phyloP scores from a whole-genome alignment of 2,329 filamentous ascomycete genomes.

The Curvularia hawaiiensis region DNA sequence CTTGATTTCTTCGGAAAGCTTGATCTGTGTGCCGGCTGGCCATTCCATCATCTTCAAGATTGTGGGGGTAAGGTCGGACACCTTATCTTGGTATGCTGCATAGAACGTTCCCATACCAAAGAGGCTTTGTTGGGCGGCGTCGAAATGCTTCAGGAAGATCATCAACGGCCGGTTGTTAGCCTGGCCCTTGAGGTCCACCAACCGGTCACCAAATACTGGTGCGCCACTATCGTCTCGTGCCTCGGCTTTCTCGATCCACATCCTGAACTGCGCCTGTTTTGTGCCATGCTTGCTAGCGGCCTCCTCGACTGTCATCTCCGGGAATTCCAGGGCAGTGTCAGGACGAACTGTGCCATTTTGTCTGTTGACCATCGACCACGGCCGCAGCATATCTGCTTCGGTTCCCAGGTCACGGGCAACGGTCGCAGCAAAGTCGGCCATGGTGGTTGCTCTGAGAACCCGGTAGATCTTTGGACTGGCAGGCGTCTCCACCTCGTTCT shows the following conservation, averaged over 20 bases:
- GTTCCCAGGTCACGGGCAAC: conserved; percentile 73
- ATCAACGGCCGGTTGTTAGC: conserved; percentile 67
- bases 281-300: conserved; percentile 71
- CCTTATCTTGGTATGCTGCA: conserved; percentile 84
- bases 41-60: conserved; percentile 87
- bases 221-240: conserved; percentile 73
- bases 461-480: conserved; percentile 75
- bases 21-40: conserved; percentile 73
- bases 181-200: conserved; percentile 60
- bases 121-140: conserved; percentile 75
- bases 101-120: conserved; percentile 83
- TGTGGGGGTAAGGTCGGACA: conserved; percentile 77
- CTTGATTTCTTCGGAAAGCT: conserved; percentile 96
- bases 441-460: conserved; percentile 73
- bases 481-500: conserved; percentile 61
- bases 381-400: conserved; percentile 72
- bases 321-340: conserved; percentile 82
- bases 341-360: conserved; percentile 97
- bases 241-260: conserved; percentile 81
- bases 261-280: conserved; percentile 69
- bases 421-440: conserved; percentile 73
- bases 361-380: conserved; percentile 98
- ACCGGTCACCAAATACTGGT: conserved; percentile 71
- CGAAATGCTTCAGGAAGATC: conserved; percentile 92
- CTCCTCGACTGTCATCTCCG: conserved; percentile 70